phyloP scores from a whole-genome alignment of 805 yeast species.

The Sugiyamaella smithiae region DNA sequence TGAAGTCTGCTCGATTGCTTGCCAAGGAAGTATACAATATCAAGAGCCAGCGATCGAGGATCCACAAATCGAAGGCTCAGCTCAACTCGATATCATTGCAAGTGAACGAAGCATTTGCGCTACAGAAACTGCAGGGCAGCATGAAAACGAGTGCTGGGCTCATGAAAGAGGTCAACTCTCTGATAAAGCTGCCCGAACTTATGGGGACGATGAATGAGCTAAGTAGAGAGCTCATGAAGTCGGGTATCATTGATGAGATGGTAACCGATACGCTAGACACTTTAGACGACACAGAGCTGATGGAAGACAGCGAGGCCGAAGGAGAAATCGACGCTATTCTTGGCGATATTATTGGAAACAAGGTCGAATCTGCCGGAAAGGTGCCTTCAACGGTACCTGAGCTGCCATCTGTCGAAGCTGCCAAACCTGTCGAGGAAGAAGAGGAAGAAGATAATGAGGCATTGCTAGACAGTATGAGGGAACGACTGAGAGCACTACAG shows the following conservation, averaged over 20 bases:
- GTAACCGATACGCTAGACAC: constrained; percentile 82
- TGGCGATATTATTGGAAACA: constrained; percentile 39
- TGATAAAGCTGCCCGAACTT: constrained; percentile 76
- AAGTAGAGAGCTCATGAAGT: constrained; percentile 73
- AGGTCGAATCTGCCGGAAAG: constrained; percentile 62
- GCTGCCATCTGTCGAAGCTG: constrained; percentile 27
- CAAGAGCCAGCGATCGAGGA: constrained; percentile 67
- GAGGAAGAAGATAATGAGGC: constrained; percentile 71
- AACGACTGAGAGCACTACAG: constrained; percentile 81
- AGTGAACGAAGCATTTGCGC: constrained; percentile 84
- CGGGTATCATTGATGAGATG: constrained; percentile 85
- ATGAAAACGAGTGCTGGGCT: constrained; percentile 73
- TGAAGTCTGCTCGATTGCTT: constrained; percentile 68
- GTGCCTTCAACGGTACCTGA: constrained; percentile 18
- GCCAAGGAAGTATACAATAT: constrained; percentile 79
- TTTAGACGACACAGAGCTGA: constrained; percentile 59
- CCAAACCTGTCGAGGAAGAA: constrained; percentile 20
- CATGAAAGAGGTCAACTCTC: constrained; percentile 82
- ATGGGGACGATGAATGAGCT: constrained; percentile 80
- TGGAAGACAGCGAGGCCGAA: constrained; percentile 36
- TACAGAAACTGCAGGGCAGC: constrained; percentile 77
- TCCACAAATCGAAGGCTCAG: constrained; percentile 80
- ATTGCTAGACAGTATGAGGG: constrained; percentile 81
- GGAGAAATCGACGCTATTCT: constrained; percentile 39
- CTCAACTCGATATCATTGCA: constrained; percentile 84